Base-by-base conservation (phyloP, 208 protist genomes). In the Kentomonas sorsogonicus region DNA sequence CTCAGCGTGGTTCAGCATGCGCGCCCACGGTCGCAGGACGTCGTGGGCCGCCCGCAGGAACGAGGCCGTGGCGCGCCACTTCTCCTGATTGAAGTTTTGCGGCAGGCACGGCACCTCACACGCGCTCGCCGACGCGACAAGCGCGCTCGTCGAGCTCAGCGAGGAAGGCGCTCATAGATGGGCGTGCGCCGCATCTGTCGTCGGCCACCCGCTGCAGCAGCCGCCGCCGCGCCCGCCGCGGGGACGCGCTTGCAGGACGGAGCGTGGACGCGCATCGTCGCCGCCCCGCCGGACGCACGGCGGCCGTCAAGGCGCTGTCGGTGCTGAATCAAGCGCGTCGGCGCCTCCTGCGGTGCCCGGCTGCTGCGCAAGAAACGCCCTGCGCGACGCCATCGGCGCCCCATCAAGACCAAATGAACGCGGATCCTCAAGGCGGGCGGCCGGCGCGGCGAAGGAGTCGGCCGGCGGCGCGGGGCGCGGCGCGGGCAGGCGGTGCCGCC, bases 21-120 rank as follows among this genome's bases (percentile, higher is more conserved):
- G 38, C 98, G 98, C 51, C 56, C 72, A 0, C 53, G 79, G 16
- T 72, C 99, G 31, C 87, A 98, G 16, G 68, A 88, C 9, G 66
- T 99, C 25, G 41, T 98, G 15, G 69, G 63, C 10, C 72, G 96
- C 52, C 95, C 96, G 1, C 77, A 89, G 33, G n/a, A n/a, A n/a
- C n/a, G 95, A 94, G 47, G 51, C 79, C 29, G 74, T 95, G 73
- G 89, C 81, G 91, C 57, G 71, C n/a, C 65, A 86, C 20, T 96
- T 89, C 71, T 84, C 92, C 2, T 79, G 99, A 25, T 97, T 99
- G 83, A 98, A 99, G 72, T 99, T 97, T 79, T 97, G 98, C 72
- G 93, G 93, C 29, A 99, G 95, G 29, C 97, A 99, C 74, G 69
- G 98, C 9, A 70, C 53, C 27, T 83, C n/a, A n/a, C n/a, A n/a